Evolutionary conservation across 2,329 filamentous ascomycete species (phyloP), one percentile per base, ranked within the genome.

Genomic region (Pezicula carpinea): DNA sequence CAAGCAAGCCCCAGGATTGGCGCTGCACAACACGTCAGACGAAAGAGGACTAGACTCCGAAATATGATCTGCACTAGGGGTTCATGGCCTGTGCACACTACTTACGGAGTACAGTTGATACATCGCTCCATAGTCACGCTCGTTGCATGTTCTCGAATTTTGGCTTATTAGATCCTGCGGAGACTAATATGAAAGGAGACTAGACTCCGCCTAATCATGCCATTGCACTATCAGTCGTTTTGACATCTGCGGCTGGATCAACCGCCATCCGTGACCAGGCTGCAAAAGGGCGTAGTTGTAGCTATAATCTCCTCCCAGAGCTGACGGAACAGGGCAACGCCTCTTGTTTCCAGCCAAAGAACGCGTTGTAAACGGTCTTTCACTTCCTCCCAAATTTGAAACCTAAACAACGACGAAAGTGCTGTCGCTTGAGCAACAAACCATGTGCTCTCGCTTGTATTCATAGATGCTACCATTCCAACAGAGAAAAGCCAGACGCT

Each of bases 401-500:
- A 10, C 13, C 26, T 23, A 5, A 50, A 34, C 14, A 33, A 19
- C 34, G 40, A 10, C 21, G 32, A 7, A 55, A 45, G 7, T 23
- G 39, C 35, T 7, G 38, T 22, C 11, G 66, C 62, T 40, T 53
- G 50, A 2, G 57, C 52, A 2, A 26, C 39, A 5, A 71, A 66
- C 62, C 62, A 67, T 6, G 52, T 44, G 14, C 61, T 45, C 6
- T 66, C 49, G 2, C 46, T 15, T 14, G 63, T 60, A 1, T 59
- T 59, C 3, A 48, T 49, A 1, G 67, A 60, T 2, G 68, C 64
- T 2, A 64, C 62, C 55, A 75, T 60, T 1, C 70, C 71, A 26
- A 74, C 54, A 0, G 66, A 59, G 2, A 68, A 38, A n/a, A 71
- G 40, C 74, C 74, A 77, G 3, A 72, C 45, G 29, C 61, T 56